Percentiles rank a stretch among this genome's conserved stretches.
Evolutionary conservation across 2,329 filamentous ascomycete genomes (phyloP).

Genomic region (Paecilomyces niveus): DNA sequence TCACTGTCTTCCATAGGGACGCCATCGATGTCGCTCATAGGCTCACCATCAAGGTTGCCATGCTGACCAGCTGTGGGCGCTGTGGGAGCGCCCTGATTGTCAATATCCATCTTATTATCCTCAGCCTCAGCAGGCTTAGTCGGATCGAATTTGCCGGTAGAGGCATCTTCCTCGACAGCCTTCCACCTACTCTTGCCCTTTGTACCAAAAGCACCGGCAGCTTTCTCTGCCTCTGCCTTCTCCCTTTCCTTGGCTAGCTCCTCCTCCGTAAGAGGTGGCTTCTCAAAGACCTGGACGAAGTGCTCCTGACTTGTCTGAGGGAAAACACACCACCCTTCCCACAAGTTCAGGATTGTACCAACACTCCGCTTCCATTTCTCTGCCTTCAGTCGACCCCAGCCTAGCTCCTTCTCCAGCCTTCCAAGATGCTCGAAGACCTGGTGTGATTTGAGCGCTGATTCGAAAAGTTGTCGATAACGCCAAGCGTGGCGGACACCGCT

Average conservation of each 20-base stretch:
- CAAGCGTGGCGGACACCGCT: conserved; percentile 76
- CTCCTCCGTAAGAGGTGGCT: conserved; percentile 52
- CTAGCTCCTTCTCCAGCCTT: conserved; percentile 60
- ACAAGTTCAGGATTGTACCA: conserved; percentile 60
- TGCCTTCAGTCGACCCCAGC: conserved; percentile 73
- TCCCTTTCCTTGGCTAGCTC: conserved; percentile 39
- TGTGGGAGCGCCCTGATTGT: conserved; percentile 21
- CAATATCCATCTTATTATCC: conserved; percentile 26
- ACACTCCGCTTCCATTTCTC: conserved; percentile 82
- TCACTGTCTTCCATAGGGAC: conserved; percentile 43
- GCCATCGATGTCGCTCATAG: conserved; percentile 38
- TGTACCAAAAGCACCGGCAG: conserved; percentile 23
- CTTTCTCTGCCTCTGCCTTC: conserved; percentile 35
- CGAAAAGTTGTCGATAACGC: conserved; percentile 77
- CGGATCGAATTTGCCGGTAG: conserved; percentile 22
- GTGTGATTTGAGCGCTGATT: conserved; percentile 59
- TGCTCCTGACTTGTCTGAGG: conserved; percentile 64
- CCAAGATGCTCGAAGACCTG: conserved; percentile 71
- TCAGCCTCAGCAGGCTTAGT: conserved; percentile 16
- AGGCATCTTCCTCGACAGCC: conserved; percentile 37
- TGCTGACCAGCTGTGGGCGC: conserved; percentile 34
- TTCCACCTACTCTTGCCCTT: conserved; percentile 42
- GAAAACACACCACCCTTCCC: conserved; percentile 62
- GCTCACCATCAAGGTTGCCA: conserved; percentile 32
- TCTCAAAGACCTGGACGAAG: conserved; percentile 64